These are phyloP conservation scores for Cordyceps javanica DNA, from an alignment of 2,329 filamentous ascomycete species.

Conservation along the genomic window DNA sequence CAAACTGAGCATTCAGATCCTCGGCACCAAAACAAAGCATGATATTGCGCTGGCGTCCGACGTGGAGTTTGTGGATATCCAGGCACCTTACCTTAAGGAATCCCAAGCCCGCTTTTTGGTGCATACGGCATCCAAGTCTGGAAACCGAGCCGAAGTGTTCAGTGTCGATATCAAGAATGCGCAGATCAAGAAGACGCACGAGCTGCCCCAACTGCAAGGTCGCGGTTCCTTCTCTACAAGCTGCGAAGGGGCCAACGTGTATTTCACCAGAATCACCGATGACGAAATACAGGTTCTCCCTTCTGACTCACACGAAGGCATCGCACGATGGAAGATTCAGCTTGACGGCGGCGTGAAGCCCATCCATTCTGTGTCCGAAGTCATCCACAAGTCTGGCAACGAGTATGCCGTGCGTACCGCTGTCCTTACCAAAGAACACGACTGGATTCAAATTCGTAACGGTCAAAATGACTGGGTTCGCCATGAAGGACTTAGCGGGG, in stretches of 20 bases:
- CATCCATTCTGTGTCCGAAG: constrained; percentile 71
- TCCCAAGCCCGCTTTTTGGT: constrained; percentile 79
- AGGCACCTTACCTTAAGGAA: constrained; percentile 66
- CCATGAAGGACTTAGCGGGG: constrained; percentile 73
- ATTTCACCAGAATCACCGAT: constrained; percentile 76
- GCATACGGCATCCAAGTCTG: constrained; percentile 63
- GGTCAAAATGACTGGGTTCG: constrained; percentile 75
- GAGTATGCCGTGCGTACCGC: constrained; percentile 75
- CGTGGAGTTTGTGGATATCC: constrained; percentile 53
- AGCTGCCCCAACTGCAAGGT: constrained; percentile 64
- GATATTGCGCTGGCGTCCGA: constrained; percentile 45
- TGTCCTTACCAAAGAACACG: constrained; percentile 57
- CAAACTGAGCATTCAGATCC: constrained; percentile 64
- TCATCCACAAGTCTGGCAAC: constrained; percentile 63
- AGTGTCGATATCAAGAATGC: constrained; percentile 69
- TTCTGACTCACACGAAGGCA: constrained; percentile 67
- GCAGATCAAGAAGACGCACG: constrained; percentile 70
- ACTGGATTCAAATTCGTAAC: constrained; percentile 82
- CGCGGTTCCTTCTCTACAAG: constrained; percentile 73
- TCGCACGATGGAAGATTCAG: constrained; percentile 67
- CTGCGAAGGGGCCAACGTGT: constrained; percentile 73
- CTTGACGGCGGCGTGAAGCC: constrained; percentile 37
- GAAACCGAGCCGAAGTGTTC: constrained; percentile 80
- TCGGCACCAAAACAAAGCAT: constrained; percentile 54
- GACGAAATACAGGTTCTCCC: constrained; percentile 69